Percentiles rank a stretch among this genome's conserved stretches.
These are phyloP conservation scores for Sporothrix inflata DNA, from an alignment of 2,329 filamentous ascomycete genomes.

Conservation along the genomic window DNA sequence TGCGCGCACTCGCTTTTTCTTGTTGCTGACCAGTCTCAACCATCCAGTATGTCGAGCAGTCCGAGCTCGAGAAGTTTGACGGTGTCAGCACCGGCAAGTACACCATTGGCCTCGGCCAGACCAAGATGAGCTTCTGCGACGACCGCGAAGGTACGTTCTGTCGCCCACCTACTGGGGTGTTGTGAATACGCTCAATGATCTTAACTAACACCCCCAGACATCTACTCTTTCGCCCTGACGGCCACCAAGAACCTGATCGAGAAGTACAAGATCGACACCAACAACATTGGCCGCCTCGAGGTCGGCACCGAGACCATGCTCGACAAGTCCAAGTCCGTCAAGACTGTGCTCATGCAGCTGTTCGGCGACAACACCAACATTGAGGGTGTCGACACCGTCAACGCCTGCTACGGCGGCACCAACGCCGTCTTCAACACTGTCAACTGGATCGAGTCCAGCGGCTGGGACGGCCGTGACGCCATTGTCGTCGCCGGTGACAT, in stretches of 20 bases:
- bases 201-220: slow-evolving; percentile 59
- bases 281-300: slow-evolving; percentile 78
- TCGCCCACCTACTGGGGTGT: neutral
- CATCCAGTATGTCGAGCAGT: slow-evolving; percentile 77
- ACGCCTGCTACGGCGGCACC: slow-evolving; percentile 85
- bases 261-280: slow-evolving; percentile 81
- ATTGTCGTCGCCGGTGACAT: slow-evolving; percentile 83
- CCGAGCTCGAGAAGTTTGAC: slow-evolving; percentile 84
- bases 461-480: slow-evolving; percentile 81
- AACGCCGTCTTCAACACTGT: slow-evolving; percentile 82
- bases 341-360: slow-evolving; percentile 85
- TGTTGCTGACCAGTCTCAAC: slow-evolving; percentile 9
- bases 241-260: slow-evolving; percentile 75
- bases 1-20: neutral
- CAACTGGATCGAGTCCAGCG: slow-evolving; percentile 86
- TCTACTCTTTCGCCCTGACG: slow-evolving; percentile 83
- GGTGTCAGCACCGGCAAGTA: slow-evolving; percentile 82
- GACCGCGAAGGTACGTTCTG: slow-evolving; percentile 75
- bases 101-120: slow-evolving; percentile 88
- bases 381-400: slow-evolving; percentile 81
- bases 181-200: neutral
- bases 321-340: slow-evolving; percentile 91
- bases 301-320: slow-evolving; percentile 84
- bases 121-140: slow-evolving; percentile 90
- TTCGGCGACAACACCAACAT: slow-evolving; percentile 83